A percentile compares a stretch with the other conserved stretches of the same genome.
phyloP scores from a whole-genome alignment of 148 eudicot species.

The Oxyria digyna region DNA sequence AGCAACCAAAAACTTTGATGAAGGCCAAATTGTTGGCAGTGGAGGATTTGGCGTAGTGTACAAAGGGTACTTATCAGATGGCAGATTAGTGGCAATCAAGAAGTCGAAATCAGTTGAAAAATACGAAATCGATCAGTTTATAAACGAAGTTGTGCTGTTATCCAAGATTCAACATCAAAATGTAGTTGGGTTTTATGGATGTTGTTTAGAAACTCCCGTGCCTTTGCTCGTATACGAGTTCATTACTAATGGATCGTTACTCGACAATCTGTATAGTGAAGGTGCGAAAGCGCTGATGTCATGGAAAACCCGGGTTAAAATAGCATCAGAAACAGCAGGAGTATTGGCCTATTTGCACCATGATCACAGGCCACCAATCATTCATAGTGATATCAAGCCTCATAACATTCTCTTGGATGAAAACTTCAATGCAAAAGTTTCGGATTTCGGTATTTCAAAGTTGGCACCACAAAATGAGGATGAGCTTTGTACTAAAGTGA shows the following conservation, averaged over 20 bases:
- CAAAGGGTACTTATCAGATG: neutral
- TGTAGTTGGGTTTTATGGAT: slow-evolving; percentile 20
- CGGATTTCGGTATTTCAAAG: slow-evolving; percentile 33
- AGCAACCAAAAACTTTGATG: slow-evolving; percentile 24
- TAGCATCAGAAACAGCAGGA: slow-evolving; percentile 22
- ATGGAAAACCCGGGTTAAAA: slow-evolving; percentile 11
- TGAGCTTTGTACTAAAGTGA: slow-evolving; percentile 21
- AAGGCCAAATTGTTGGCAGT: slow-evolving; percentile 15
- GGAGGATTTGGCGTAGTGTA: slow-evolving; percentile 21
- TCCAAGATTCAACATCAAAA: slow-evolving; percentile 15
- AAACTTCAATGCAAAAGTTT: slow-evolving; percentile 26
- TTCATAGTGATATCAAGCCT: slow-evolving; percentile 28
- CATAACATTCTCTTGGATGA: slow-evolving; percentile 28
- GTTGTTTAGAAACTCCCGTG: slow-evolving; percentile 18
- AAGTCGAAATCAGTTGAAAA: slow-evolving; percentile 16
- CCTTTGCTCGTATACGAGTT: slow-evolving; percentile 21
- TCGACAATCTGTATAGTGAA: slow-evolving; percentile 16
- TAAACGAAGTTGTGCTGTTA: slow-evolving; percentile 17
- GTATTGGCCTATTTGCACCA: slow-evolving; percentile 30
- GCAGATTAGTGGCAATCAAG: neutral
- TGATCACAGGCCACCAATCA: slow-evolving; percentile 16
- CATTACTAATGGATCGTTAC: slow-evolving; percentile 17
- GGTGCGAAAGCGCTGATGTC: neutral
- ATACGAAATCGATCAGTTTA: slow-evolving; percentile 19
- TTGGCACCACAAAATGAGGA: slow-evolving; percentile 18